Percentiles rank a stretch among this genome's conserved stretches.
phyloP scores from a whole-genome alignment of 2,329 filamentous ascomycete genomes.

The Fusarium foetens region DNA sequence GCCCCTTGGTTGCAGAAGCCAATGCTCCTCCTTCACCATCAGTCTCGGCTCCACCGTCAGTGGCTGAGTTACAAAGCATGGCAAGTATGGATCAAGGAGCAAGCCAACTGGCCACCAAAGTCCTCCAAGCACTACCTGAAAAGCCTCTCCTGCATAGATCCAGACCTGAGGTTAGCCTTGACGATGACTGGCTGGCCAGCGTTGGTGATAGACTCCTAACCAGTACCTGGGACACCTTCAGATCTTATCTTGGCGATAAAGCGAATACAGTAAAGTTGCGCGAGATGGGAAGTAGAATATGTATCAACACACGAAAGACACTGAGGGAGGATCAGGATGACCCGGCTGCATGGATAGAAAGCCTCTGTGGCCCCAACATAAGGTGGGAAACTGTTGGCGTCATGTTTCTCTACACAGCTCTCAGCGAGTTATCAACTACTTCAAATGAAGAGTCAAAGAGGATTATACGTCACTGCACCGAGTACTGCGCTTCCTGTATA shows the following conservation, averaged over 20 bases:
- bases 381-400: not conserved
- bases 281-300: not conserved
- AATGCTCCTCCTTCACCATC: not conserved
- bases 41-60: not conserved
- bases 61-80: not conserved
- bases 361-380: not conserved
- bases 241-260: fast-evolving
- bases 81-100: not conserved
- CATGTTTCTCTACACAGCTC: not conserved
- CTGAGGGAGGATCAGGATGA: not conserved
- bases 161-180: fast-evolving
- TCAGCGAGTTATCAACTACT: not conserved
- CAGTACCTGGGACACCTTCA: not conserved
- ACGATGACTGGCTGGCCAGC: not conserved
- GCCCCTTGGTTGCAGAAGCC: fast-evolving
- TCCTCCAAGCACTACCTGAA: not conserved
- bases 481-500: not conserved
- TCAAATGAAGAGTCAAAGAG: not conserved
- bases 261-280: not conserved
- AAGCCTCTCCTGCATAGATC: fast-evolving
- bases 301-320: not conserved
- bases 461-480: not conserved
- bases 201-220: not conserved
- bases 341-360: not conserved
- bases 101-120: not conserved